Conservation (phyloP, 208 protist genomes). For the Angomonas deanei region DNA sequence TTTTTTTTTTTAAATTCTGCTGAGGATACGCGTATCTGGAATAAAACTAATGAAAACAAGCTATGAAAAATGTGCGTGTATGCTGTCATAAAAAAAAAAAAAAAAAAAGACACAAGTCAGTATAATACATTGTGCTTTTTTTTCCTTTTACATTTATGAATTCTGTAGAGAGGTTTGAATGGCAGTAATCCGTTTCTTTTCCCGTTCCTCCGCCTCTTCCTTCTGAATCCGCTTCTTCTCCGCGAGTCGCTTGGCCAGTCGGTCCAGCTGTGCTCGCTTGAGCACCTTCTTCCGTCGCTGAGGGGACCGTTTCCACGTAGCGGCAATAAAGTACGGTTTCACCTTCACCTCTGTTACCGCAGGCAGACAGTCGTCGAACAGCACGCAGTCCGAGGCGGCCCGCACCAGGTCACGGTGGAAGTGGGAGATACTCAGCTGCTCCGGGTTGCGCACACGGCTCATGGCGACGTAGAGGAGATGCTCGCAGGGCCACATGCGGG, state of each 20-base stretch:
- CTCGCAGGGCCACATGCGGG: slow-evolving; percentile 80
- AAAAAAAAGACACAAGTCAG: not conserved
- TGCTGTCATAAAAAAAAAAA: not conserved
- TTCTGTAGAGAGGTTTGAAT: not conserved
- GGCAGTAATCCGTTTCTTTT: not conserved
- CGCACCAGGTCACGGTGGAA: slow-evolving; percentile 57
- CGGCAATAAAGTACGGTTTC: slow-evolving; percentile 47
- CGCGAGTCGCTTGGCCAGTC: slow-evolving; percentile 16
- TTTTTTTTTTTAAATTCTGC: slow-evolving; percentile 1
- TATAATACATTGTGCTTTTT: not conserved
- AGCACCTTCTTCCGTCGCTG: slow-evolving; percentile 42
- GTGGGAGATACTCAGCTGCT: slow-evolving; percentile 81
- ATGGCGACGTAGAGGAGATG: slow-evolving; percentile 90
- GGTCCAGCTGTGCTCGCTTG: slow-evolving; percentile 22
- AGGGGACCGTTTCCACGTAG: slow-evolving; percentile 48
- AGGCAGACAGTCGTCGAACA: slow-evolving; percentile 79
- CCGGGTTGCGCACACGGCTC: slow-evolving; percentile 85
- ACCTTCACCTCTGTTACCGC: slow-evolving; percentile 32
- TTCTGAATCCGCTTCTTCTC: slow-evolving; percentile 14
- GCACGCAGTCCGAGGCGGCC: slow-evolving; percentile 54
- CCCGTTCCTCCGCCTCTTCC: not conserved
- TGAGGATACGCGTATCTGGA: not conserved
- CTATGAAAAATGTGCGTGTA: no score
- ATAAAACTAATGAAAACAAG: no score
- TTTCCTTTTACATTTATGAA: not conserved